phyloP scores from a whole-genome alignment of 2,329 filamentous ascomycete species.

The Orbilia brochopaga region DNA sequence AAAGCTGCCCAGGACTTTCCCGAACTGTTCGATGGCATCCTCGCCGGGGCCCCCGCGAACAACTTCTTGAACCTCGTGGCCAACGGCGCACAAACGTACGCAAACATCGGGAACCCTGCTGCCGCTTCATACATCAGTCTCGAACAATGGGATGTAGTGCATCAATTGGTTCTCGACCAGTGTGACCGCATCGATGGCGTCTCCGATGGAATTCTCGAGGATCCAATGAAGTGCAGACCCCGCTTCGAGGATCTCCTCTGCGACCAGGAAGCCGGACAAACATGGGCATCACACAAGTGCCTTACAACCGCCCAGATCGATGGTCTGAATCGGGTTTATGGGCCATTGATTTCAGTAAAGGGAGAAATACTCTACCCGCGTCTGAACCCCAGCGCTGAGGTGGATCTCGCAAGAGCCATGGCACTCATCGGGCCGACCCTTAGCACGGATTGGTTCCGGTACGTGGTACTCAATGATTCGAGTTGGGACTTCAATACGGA shows the following conservation, averaged over 20 bases:
- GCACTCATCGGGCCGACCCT: conserved; percentile 61
- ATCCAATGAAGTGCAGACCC: conserved; percentile 57
- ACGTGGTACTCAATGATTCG: conserved; percentile 60
- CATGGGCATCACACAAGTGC: conserved; percentile 49
- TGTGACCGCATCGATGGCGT: conserved; percentile 63
- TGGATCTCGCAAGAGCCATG: neutral
- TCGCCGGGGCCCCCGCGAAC: conserved; percentile 59
- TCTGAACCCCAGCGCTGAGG: conserved; percentile 10
- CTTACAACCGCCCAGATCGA: conserved; percentile 56
- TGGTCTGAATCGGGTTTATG: conserved; percentile 55
- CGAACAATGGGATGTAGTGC: conserved; percentile 56
- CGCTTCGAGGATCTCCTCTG: conserved; percentile 56
- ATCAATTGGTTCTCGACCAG: conserved; percentile 59
- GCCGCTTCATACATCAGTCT: conserved; percentile 55
- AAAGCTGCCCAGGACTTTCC: conserved; percentile 61
- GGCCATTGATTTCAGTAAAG: conserved; percentile 56
- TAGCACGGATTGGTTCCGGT: conserved; percentile 61
- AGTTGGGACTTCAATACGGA: conserved; percentile 57
- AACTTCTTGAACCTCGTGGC: conserved; percentile 59
- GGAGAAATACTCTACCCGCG: conserved; percentile 56
- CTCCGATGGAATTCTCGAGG: conserved; percentile 60
- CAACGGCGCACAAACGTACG: neutral
- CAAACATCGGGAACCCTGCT: conserved; percentile 52
- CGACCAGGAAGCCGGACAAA: neutral
- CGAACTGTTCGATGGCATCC: conserved; percentile 62